Evolutionary conservation across 2,329 filamentous ascomycete species (phyloP), one percentile per base, ranked within the genome.

Genomic region (Xylaria digitata): DNA sequence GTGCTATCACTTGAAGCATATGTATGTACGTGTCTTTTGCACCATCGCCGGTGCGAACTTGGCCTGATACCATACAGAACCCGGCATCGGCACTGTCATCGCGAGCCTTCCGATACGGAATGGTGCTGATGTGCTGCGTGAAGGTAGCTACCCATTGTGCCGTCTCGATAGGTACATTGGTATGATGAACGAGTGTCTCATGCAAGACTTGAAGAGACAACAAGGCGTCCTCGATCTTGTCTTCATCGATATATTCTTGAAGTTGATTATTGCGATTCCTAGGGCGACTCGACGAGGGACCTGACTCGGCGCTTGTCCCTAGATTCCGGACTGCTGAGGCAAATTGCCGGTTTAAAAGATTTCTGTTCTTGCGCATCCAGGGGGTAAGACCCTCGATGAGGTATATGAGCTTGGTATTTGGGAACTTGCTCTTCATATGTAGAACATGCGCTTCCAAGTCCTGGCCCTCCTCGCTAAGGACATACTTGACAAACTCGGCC

Each of bases 41-140:
- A 49, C 87, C 86, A 32, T 90, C 86, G 32, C 92, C 92, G 0
- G 89, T 87, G 61, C 87, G 88, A 48, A 95, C 90, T 78, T 95
- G 92, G 0, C 92, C 92, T 0, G 83, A 82, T 60, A 93, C 91
- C 90, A 94, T 94, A 79, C 92, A 94, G 76, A 95, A 95, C 0
- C 86, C 84, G 1, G 87, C 88, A 13, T 85, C 82, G 1, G 85
- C 83, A 55, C 79, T 77, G 40, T 79, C 78, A 62, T 88, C 85
- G 23, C 80, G 79, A 71, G 84, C 83, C 58, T 82, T 85, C 70
- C 87, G 87, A 77, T 94, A 94, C 0, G 91, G 92, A 23, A 91
- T 88, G 1, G 89, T 92, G 7, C 90, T 91, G 55, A 95, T 89
- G 75, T 95, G 90, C 74, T 94, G 90, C 0, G 92, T 95, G 73